Evolutionary conservation across 768 basidiomycete species (phyloP), one percentile per base, ranked within the genome.

Genomic region (Pleurotus tuber-regium): DNA sequence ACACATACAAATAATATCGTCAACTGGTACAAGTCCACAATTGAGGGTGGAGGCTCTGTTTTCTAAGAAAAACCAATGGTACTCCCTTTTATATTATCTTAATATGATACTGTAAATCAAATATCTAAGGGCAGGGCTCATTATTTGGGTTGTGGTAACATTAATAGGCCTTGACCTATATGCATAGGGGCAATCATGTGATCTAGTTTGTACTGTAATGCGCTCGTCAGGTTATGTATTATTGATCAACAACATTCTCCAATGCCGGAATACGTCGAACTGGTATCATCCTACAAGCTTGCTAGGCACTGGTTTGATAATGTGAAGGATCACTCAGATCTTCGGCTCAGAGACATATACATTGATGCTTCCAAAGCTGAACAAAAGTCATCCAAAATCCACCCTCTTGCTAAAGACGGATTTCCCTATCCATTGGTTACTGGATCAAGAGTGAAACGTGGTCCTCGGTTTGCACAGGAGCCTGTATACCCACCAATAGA

Each of bases 331-430:
- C 4, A 19, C 16, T 42, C 18, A 10, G 9, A 18, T 18, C 40
- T 42, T 18, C 16, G 11, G 11, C 40, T 42, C 40, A 18, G 4
- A 6, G 16, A 36, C 23, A 50, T 50, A 6, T 38, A 38, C 26
- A 21, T 50, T 25, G 48, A 50, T 19, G 33, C 33, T 6, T 29
- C 48, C 23, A 18, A 50, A 25, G 26, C 31, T 4, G 48, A 50
- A 18, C n/a, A 12, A 14, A 16, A 9, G 25, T 21, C 7, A 19
- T 24, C 35, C 11, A 5, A 5, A 36, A 14, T 19, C n/a, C 38
- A 11, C 36, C 14, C n/a, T 12, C 21, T 25, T 12, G 48, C 48
- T 11, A 4, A 25, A 14, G 7, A 5, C 3, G 48, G 46, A 21
- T 19, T 38, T 19, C 35, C 48, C 7, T 50, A 50, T 29, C 26